These are phyloP conservation scores for Candida patagonica DNA, from an alignment of 805 yeast species.

Conservation along the genomic window DNA sequence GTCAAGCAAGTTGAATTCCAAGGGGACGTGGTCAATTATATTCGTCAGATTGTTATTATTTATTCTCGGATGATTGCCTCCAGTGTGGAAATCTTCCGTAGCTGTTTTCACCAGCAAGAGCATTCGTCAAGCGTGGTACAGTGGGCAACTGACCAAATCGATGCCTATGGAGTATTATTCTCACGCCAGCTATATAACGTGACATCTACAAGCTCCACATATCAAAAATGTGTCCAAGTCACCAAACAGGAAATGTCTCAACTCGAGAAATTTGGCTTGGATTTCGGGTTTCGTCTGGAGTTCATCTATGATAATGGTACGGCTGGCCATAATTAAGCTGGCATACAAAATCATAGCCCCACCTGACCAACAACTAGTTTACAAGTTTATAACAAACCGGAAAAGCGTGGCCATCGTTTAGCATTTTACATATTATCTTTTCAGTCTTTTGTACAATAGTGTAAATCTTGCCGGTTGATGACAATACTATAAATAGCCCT, in stretches of 20 bases:
- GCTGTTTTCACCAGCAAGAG: conserved; percentile 36
- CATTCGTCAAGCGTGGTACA: conserved; percentile 56
- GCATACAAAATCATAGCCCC: too few species aligned
- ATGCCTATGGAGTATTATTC: conserved; percentile 48
- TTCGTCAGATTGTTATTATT: conserved; percentile 54
- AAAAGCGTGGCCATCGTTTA: too few species aligned
- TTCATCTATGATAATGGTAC: conserved; percentile 21
- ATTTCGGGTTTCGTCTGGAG: conserved; percentile 63
- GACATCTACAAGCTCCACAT: conserved; percentile 41
- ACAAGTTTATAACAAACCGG: too few species aligned
- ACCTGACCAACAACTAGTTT: too few species aligned
- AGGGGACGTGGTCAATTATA: conserved; percentile 45
- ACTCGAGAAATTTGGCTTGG: conserved; percentile 58
- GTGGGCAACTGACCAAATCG: conserved; percentile 64
- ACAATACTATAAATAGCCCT: too few species aligned
- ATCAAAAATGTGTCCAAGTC: conserved; percentile 45
- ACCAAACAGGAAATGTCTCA: conserved; percentile 50
- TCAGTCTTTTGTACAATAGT: too few species aligned
- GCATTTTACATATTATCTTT: too few species aligned
- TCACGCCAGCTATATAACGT: conserved; percentile 62
- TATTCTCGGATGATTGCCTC: conserved; percentile 51
- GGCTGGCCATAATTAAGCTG: too few species aligned
- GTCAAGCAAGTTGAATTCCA: conserved; percentile 43
- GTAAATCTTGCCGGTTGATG: too few species aligned
- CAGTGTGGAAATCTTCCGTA: conserved; percentile 46